phyloP scores from a whole-genome alignment of 2,329 filamentous ascomycete genomes.

The Diaporthe helianthi region DNA sequence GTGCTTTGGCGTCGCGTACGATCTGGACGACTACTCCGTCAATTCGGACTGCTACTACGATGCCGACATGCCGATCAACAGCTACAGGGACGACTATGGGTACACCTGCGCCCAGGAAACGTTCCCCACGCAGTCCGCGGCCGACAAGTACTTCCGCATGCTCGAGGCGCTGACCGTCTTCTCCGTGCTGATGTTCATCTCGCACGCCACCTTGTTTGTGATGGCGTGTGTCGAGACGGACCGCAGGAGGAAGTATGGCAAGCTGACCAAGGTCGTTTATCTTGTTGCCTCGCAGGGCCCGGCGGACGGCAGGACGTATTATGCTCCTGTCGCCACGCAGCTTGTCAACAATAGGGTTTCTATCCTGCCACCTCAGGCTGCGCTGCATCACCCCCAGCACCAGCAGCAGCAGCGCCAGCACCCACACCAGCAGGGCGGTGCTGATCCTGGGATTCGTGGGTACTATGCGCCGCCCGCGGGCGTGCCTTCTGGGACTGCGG shows the following conservation, averaged over 20 bases:
- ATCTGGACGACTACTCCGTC: conserved; percentile 39
- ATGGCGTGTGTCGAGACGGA: conserved; percentile 37
- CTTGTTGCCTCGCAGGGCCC: conserved; percentile 19
- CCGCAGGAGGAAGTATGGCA: conserved; percentile 32
- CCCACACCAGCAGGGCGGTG: not conserved
- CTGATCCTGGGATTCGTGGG: conserved; percentile 9
- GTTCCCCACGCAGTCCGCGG: conserved; percentile 24
- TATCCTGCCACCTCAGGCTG: not conserved
- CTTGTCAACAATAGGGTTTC: not conserved
- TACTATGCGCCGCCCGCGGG: conserved; percentile 21
- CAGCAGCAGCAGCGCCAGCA: not conserved
- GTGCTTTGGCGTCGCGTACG: conserved; percentile 44
- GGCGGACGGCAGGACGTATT: conserved; percentile 25
- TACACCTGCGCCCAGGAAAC: conserved; percentile 33
- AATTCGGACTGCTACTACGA: conserved; percentile 32
- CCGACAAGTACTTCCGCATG: conserved; percentile 23
- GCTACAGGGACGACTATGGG: conserved; percentile 21
- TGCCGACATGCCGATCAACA: not conserved
- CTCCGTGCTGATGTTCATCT: conserved; percentile 31
- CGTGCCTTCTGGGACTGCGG: not conserved
- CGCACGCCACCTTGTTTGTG: conserved; percentile 35
- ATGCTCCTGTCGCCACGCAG: not conserved
- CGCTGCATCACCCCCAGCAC: not conserved
- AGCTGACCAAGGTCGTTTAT: conserved; percentile 27
- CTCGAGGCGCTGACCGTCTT: conserved; percentile 37